A percentile compares a stretch with the other conserved stretches of the same genome.
Evolutionary conservation across 1,284 basidiomycete genomes (phyloP).

Genomic region (Sanghuangporus baumii): DNA sequence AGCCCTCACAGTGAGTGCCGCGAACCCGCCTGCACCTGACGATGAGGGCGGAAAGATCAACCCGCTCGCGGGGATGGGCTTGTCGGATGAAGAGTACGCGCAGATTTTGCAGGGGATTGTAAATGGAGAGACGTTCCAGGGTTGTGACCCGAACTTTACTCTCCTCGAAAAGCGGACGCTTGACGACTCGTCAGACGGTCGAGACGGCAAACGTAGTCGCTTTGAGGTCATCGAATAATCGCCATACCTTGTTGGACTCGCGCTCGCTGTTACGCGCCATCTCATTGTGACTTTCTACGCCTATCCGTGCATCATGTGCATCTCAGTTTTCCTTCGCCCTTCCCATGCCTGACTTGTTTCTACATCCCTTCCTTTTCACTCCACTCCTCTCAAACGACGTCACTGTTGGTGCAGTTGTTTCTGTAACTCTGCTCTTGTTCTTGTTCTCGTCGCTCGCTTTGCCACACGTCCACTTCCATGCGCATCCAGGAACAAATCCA

Average conservation of each 20-base stretch:
- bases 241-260: background rate
- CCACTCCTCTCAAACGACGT: too few relatives aligned
- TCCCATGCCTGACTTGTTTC: too few relatives aligned
- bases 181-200: slow-evolving; percentile 42
- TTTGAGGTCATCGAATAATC: slow-evolving; percentile 64
- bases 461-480: too few relatives aligned
- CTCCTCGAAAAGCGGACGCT: slow-evolving; percentile 35
- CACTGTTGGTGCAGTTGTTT: background rate
- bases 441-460: background rate
- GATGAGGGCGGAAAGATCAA: slow-evolving; percentile 43
- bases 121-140: slow-evolving; percentile 48
- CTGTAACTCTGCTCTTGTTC: background rate
- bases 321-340: too few relatives aligned
- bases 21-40: slow-evolving; percentile 24
- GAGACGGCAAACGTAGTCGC: slow-evolving; percentile 58
- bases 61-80: slow-evolving; percentile 67
- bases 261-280: background rate
- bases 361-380: too few relatives aligned
- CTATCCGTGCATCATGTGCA: background rate
- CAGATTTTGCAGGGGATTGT: slow-evolving; percentile 62
- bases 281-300: background rate
- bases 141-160: slow-evolving; percentile 26
- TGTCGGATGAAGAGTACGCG: slow-evolving; percentile 72
- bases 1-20: slow-evolving; percentile 35
- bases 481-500: background rate